These are phyloP conservation scores for Salix udensis DNA, from an alignment of 345 rosid species.

Conservation along the genomic window DNA sequence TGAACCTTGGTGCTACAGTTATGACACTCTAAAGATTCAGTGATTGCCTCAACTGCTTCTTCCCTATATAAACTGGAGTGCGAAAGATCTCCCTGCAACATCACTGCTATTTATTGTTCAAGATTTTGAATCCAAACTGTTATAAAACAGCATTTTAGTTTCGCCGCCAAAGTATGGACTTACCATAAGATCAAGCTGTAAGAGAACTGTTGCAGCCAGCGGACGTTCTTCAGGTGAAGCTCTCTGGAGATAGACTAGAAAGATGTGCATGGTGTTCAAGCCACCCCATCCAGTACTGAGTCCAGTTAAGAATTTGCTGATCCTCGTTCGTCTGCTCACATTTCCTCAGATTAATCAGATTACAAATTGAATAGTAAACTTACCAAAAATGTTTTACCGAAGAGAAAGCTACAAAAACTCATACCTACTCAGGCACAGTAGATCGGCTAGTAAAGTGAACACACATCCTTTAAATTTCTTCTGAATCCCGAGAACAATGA, in stretches of 20 bases:
- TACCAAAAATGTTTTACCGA: not conserved
- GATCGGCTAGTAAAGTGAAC: conserved; percentile 39
- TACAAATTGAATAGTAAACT: not conserved
- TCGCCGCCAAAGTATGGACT: not conserved
- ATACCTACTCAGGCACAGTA: conserved; percentile 53
- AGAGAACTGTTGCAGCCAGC: conserved; percentile 43
- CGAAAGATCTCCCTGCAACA: conserved; percentile 51
- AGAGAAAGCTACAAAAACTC: not conserved
- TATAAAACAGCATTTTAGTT: not conserved
- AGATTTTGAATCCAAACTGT: conserved; percentile 11
- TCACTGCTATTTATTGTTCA: conserved; percentile 25
- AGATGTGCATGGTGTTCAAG: conserved; percentile 51
- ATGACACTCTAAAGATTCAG: conserved; percentile 39
- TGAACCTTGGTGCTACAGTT: conserved; percentile 34
- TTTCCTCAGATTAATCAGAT: conserved; percentile 8
- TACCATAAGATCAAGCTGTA: conserved; percentile 68
- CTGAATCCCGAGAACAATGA: conserved; percentile 34
- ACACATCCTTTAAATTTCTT: conserved; percentile 20
- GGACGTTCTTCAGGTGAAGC: conserved; percentile 50
- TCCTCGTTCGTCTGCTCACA: conserved; percentile 39
- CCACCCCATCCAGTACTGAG: conserved; percentile 43
- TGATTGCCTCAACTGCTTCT: conserved; percentile 55
- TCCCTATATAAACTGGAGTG: conserved; percentile 52
- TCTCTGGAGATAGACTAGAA: conserved; percentile 43
- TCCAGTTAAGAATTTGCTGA: conserved; percentile 31